Evolutionary conservation across 345 rosid species (phyloP), one percentile per base, ranked within the genome.

Genomic region (Brassica rapa): DNA sequence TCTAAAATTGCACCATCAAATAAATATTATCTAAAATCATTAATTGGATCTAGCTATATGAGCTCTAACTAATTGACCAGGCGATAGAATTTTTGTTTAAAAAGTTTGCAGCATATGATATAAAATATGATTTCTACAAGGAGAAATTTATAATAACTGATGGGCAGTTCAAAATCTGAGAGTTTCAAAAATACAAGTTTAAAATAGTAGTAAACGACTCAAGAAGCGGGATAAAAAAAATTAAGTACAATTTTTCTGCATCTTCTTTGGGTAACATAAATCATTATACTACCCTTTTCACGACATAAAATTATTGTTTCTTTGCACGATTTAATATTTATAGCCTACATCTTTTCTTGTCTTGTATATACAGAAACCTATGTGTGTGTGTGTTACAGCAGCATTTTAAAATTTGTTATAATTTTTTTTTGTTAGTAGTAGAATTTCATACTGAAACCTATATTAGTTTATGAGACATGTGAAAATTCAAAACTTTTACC

Each of bases 221-320:
- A 65, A 57, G 41, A 66, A 8, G 71, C 19, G 67, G 66, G 79
- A 59, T 39, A 12, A 25, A 39, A 25, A 39, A 67, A 59, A 16
- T n/a, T 12, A 66, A 57, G 53, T 57, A 27, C 49, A 66, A 41
- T 6, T 12, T 62, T 51, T 77, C 24, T 72, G 73, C 70, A 15
- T 32, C 69, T 79, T 60, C 14, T 60, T 79, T 73, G 8, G 49
- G 65, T 60, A 66, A 79, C 73, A 73, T 35, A 71, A 30, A 19
- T 78, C 27, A 78, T 72, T 66, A 66, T 72, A 55, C 29, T 6
- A 67, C 61, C 1, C 39, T 43, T 11, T 51, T 29, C 21, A 65
- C 67, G 37, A 67, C 77, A 46, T 67, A 59, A 6, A 78, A 24
- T 46, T 30, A 78, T 72, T n/a, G 68, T 72, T 43, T 49, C 41